phyloP scores from a whole-genome alignment of 495 filamentous ascomycete species.

The Thozetella sp. region DNA sequence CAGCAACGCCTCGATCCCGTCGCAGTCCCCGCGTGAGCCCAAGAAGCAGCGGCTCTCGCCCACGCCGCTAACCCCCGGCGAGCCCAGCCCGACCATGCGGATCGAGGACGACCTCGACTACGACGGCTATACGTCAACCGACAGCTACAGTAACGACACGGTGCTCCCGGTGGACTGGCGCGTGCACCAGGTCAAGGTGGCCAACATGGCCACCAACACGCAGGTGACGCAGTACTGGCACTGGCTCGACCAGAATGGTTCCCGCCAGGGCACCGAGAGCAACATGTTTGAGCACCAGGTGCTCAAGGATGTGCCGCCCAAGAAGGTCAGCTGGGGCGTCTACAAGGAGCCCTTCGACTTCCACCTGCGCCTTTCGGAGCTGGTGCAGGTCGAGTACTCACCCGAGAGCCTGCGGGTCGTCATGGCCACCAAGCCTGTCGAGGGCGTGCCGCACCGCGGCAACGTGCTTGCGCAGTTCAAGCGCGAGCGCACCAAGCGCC shows the following conservation, averaged over 20 bases:
- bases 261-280: slow-evolving; percentile 20
- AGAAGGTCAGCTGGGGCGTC: slow-evolving; percentile 38
- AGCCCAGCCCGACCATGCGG: not conserved
- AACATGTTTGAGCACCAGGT: slow-evolving; percentile 47
- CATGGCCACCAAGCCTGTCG: slow-evolving; percentile 23
- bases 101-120: slow-evolving; percentile 30
- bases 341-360: slow-evolving; percentile 49
- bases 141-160: slow-evolving; percentile 37
- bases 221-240: slow-evolving; percentile 53
- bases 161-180: slow-evolving; percentile 45
- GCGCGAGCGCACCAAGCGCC: slow-evolving; percentile 43
- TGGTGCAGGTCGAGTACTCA: slow-evolving; percentile 36
- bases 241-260: slow-evolving; percentile 20
- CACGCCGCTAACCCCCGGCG: not conserved
- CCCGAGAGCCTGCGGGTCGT: slow-evolving; percentile 27
- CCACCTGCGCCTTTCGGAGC: slow-evolving; percentile 34
- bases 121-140: slow-evolving; percentile 43
- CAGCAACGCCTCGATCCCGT: not conserved
- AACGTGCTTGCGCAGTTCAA: slow-evolving; percentile 44
- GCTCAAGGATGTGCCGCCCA: slow-evolving; percentile 35
- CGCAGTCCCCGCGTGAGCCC: not conserved
- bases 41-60: slow-evolving; percentile 12
- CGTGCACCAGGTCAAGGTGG: slow-evolving; percentile 46
- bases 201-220: slow-evolving; percentile 31
- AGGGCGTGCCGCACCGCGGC: slow-evolving; percentile 19